These are phyloP conservation scores for Lactuca saligna DNA, from an alignment of 129 eudicot species.

Conservation along the genomic window DNA sequence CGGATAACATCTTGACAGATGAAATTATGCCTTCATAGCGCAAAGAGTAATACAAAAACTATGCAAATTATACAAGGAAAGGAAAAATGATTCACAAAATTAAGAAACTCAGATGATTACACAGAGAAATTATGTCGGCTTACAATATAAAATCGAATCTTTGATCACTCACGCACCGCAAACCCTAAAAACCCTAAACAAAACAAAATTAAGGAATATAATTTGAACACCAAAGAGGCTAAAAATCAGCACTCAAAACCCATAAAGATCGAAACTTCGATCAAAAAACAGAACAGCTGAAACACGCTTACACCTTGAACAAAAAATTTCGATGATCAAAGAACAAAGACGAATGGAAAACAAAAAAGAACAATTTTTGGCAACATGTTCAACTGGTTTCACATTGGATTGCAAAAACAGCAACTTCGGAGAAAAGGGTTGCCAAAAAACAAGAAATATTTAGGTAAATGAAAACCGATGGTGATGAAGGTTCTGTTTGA, in stretches of 20 bases:
- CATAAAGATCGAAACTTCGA: constrained; percentile 30
- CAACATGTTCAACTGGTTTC: constrained; percentile 34
- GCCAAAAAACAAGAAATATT: constrained; percentile 17
- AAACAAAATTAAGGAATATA: constrained; percentile 5
- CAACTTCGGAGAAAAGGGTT: constrained; percentile 28
- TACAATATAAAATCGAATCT: constrained; percentile 24
- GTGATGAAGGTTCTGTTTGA: constrained; percentile 20
- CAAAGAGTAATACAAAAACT: constrained; percentile 13
- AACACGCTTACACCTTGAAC: constrained; percentile 23
- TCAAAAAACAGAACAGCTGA: constrained; percentile 10
- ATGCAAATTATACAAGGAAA: constrained; percentile 24
- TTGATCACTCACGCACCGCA: constrained; percentile 29
- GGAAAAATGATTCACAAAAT: neutral
- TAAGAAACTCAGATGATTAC: constrained; percentile 4
- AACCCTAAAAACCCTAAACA: constrained; percentile 32
- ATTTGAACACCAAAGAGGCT: constrained; percentile 7
- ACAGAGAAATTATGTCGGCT: constrained; percentile 3
- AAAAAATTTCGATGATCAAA: constrained; percentile 24
- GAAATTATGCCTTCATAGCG: constrained; percentile 4
- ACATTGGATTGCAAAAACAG: constrained; percentile 39
- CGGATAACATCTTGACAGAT: constrained; percentile 62
- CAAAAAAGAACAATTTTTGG: constrained; percentile 8
- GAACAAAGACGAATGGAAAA: constrained; percentile 5
- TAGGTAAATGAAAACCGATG: constrained; percentile 5
- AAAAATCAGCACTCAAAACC: constrained; percentile 26